Percentiles rank a stretch among this genome's conserved stretches.
These are phyloP conservation scores for Xerocomellus dryophilus DNA, from an alignment of 768 basidiomycete species.

Conservation along the genomic window DNA sequence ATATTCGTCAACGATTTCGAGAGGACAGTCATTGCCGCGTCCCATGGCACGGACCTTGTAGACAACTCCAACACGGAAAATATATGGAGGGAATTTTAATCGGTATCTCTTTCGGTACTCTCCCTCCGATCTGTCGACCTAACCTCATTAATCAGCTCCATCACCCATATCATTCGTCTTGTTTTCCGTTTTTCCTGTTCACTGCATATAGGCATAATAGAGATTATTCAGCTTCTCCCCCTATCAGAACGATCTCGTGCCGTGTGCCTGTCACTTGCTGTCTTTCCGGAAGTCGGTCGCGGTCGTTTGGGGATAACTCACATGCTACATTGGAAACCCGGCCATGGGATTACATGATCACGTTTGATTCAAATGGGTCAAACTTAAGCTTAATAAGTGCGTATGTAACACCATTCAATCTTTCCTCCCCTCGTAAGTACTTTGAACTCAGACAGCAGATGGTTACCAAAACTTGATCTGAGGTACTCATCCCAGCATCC, in stretches of 20 bases:
- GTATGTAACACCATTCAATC: conserved; percentile 18
- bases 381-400: conserved; percentile 23
- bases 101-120: conserved; percentile 9
- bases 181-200: conserved; percentile 15
- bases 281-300: conserved; percentile 8
- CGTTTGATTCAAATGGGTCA: conserved; percentile 5
- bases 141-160: conserved; percentile 1
- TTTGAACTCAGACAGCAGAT: conserved; percentile 18
- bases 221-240: conserved; percentile 6
- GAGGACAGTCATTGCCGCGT: conserved; percentile 44
- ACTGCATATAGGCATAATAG: conserved; percentile 18
- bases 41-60: conserved; percentile 29
- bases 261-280: too few relatives aligned
- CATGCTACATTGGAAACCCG: neutral
- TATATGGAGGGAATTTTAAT: conserved; percentile 34
- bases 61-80: conserved; percentile 27
- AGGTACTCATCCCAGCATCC: conserved; percentile 10
- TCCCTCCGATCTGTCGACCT: neutral
- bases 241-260: neutral
- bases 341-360: conserved; percentile 4
- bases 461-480: conserved; percentile 6
- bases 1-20: conserved; percentile 67
- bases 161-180: conserved; percentile 1
- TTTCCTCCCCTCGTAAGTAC: neutral
- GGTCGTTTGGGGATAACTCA: conserved; percentile 2